These are phyloP conservation scores for Sporothrix brasiliensis DNA, from an alignment of 2,329 filamentous ascomycete species.

Conservation along the genomic window DNA sequence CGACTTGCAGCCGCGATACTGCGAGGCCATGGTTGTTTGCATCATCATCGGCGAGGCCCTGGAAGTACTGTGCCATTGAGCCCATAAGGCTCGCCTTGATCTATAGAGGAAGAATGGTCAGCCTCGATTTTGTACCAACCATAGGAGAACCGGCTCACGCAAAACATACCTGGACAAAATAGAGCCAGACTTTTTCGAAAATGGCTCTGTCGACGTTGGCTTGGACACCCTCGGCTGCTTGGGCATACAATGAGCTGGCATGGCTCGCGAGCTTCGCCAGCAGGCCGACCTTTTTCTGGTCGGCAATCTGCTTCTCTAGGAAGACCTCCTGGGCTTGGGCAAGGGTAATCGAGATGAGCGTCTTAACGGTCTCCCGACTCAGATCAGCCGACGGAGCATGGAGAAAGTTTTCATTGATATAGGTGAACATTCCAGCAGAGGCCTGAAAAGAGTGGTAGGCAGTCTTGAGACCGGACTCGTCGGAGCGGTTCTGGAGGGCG, in stretches of 20 bases:
- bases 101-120: constrained; percentile 44
- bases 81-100: constrained; percentile 80
- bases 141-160: no score
- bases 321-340: constrained; percentile 98
- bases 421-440: constrained; percentile 98
- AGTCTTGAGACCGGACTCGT: constrained; percentile 91
- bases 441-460: constrained; percentile 98
- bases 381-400: constrained; percentile 96
- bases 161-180: constrained; percentile 70
- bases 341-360: constrained; percentile 86
- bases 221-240: constrained; percentile 86
- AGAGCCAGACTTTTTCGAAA: constrained; percentile 92
- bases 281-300: constrained; percentile 89
- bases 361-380: constrained; percentile 93
- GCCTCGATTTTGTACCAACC: not conserved
- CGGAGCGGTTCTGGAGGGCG: constrained; percentile 85
- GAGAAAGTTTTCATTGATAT: constrained; percentile 99
- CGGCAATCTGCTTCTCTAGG: constrained; percentile 89
- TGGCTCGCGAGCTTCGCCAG: constrained; percentile 93
- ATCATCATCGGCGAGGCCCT: constrained; percentile 88
- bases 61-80: constrained; percentile 89
- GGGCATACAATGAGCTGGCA: constrained; percentile 81
- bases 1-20: constrained; percentile 78
- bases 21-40: constrained; percentile 83
- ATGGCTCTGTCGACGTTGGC: constrained; percentile 89